Conservation (phyloP, 2,329 filamentous ascomycete species). For the Colletotrichum nymphaeae region DNA sequence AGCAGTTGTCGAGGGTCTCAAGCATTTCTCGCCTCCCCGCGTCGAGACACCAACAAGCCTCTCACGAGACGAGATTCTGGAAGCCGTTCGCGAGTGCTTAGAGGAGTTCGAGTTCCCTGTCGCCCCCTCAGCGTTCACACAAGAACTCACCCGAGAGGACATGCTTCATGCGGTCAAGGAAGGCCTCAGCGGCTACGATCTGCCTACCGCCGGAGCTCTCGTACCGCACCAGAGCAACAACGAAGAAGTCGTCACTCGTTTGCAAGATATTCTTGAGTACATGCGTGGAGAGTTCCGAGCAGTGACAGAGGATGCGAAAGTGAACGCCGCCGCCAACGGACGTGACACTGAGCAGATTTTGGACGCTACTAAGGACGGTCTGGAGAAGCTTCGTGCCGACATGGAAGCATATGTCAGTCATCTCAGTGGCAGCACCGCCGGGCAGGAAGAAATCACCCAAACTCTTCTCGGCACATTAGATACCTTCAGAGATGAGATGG, state of each 20-base stretch:
- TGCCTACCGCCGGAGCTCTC: slow-evolving; percentile 53
- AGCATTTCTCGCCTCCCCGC: slow-evolving; percentile 81
- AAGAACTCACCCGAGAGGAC: slow-evolving; percentile 69
- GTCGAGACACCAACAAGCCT: slow-evolving; percentile 76
- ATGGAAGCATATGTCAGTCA: slow-evolving; percentile 86
- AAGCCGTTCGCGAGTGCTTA: slow-evolving; percentile 86
- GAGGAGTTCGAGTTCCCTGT: slow-evolving; percentile 85
- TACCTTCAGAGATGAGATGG: slow-evolving; percentile 74
- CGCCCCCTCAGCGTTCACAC: slow-evolving; percentile 64
- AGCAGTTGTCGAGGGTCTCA: slow-evolving; percentile 86
- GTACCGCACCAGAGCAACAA: slow-evolving; percentile 55
- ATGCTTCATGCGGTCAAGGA: slow-evolving; percentile 73
- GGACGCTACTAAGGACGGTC: slow-evolving; percentile 86
- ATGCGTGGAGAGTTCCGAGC: slow-evolving; percentile 70
- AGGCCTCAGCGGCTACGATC: slow-evolving; percentile 64
- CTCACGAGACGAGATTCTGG: slow-evolving; percentile 85
- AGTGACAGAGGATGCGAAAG: slow-evolving; percentile 74
- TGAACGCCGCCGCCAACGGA: slow-evolving; percentile 82
- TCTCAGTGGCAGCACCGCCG: slow-evolving; percentile 70
- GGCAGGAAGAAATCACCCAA: slow-evolving; percentile 83
- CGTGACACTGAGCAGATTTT: slow-evolving; percentile 89
- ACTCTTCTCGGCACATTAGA: slow-evolving; percentile 74
- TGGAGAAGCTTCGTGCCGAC: slow-evolving; percentile 82
- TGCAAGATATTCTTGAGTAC: slow-evolving; percentile 74
- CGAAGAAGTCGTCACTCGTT: slow-evolving; percentile 63